A percentile compares a stretch with the other conserved stretches of the same genome.
Conservation (phyloP, 768 basidiomycete genomes). For the Boletus tomentosulus region DNA sequence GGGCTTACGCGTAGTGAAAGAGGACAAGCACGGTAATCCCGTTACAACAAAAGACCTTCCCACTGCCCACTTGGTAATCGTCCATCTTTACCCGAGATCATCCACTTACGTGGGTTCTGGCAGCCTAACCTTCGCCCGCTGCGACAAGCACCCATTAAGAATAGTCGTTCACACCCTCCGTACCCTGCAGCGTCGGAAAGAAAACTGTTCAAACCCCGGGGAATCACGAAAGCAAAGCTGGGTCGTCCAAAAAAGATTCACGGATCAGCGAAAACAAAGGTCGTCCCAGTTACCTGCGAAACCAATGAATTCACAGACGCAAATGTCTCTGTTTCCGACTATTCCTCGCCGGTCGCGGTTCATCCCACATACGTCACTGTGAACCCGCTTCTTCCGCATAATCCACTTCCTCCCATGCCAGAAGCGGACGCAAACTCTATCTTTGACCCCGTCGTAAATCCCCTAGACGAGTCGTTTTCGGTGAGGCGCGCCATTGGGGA, state of each 20-base stretch:
- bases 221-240: conserved; percentile 29
- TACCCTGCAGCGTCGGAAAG: conserved; percentile 11
- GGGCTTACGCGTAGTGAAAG: conserved; percentile 59
- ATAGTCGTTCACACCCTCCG: conserved; percentile 16
- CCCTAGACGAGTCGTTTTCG: conserved; percentile 26
- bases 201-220: conserved; percentile 23
- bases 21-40: conserved; percentile 56
- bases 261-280: conserved; percentile 4
- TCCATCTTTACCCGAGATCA: conserved; percentile 6
- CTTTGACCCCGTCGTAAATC: conserved; percentile 19
- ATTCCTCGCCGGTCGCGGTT: conserved; percentile 3
- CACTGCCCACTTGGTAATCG: conserved; percentile 21
- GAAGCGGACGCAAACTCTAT: conserved; percentile 4
- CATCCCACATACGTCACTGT: conserved; percentile 16
- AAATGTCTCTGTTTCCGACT: conserved; percentile 4
- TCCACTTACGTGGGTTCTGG: conserved; percentile 6
- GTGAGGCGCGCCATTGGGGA: conserved; percentile 28
- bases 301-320: conserved; percentile 7
- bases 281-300: conserved; percentile 5
- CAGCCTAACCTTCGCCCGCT: conserved; percentile 32
- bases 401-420: background rate
- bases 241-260: conserved; percentile 27
- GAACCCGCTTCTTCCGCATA: conserved; percentile 25
- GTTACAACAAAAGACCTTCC: conserved; percentile 24
- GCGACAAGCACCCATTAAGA: conserved; percentile 24